Evolutionary conservation across 192 early-diverging fungal species (phyloP), one percentile per base, ranked within the genome.

Genomic region (Coemansia sp.): DNA sequence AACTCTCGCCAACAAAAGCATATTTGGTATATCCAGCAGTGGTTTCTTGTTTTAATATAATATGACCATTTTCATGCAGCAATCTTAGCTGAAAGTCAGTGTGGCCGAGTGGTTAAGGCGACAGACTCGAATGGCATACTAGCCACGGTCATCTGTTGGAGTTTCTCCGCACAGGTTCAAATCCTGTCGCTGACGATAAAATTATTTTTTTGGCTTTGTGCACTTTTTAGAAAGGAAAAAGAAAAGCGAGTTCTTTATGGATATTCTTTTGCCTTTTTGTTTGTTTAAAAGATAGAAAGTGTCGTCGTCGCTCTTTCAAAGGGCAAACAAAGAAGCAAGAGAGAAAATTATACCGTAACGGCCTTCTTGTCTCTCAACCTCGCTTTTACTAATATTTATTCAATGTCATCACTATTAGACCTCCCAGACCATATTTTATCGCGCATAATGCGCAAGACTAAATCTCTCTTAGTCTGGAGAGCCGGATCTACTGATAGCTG

Each of bases 61-160:
- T 0, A 27, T 27, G 27, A 27, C 27, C 27, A 27, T 27, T 27
- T 27, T 27, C 27, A 27, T 27, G 27, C 27, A 27, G 27, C 27
- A 27, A 27, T 27, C 27, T 27, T 27, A 27, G 27, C 27, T 27
- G 27, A 27, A 66, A 38, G 75, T 73, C 72, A 73, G 65, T 87
- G 86, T 87, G 87, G 83, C 84, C 85, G 87, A 88, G 86, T 88
- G 86, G 87, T 87, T 87, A 86, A 85, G 85, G 84, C 85, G 87
- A 76, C 84, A 85, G 83, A 85, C 87, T 88, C 75, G 85, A 88
- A 88, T 49, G 47, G 47, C 47, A 2, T 20, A 20, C 6, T 5
- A 44, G 47, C n/a, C 47, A 49, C 18, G 47, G 47, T 49, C 47
- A 88, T 87, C 79, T 78, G 87, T 81, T 88, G 72, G 66, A 73